These are phyloP conservation scores for Solioccasus polychromus DNA, from an alignment of 768 basidiomycete species.

Conservation along the genomic window DNA sequence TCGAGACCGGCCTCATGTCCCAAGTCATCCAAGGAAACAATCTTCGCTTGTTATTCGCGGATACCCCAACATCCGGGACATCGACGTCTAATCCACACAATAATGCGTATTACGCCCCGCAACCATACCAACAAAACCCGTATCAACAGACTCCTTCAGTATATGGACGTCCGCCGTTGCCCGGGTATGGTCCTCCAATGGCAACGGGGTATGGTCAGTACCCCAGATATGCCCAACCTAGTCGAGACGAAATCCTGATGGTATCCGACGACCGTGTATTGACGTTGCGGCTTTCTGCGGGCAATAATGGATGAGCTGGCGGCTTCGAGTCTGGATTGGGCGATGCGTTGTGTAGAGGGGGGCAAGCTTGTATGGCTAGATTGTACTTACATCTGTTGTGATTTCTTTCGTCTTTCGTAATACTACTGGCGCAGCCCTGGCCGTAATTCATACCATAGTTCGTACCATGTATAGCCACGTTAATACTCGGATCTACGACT, in stretches of 20 bases:
- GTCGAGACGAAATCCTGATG: conserved; percentile 83
- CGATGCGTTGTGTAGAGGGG: conserved; percentile 1
- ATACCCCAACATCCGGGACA: conserved; percentile 85
- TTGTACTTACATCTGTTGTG: conserved; percentile 29
- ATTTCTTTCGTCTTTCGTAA: conserved; percentile 18
- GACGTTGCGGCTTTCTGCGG: conserved; percentile 53
- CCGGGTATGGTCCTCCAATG: conserved; percentile 25
- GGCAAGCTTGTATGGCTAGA: conserved; percentile 27
- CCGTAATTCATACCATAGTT: no score
- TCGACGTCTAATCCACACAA: conserved; percentile 45
- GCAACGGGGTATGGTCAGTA: conserved; percentile 39
- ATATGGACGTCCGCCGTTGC: conserved; percentile 27
- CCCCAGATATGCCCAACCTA: conserved; percentile 47
- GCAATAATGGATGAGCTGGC: conserved; percentile 13
- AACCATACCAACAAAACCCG: conserved; percentile 29
- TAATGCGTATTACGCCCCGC: conserved; percentile 33
- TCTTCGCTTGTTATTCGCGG: conserved; percentile 87
- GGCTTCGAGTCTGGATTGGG: conserved; percentile 15
- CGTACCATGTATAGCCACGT: no score
- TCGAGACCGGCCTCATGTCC: conserved; percentile 86
- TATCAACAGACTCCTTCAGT: conserved; percentile 31
- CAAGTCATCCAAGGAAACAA: conserved; percentile 96
- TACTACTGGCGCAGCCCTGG: conserved; percentile 1
- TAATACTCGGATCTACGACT: no score
- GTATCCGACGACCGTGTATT: conserved; percentile 87